A percentile compares a stretch with the other conserved stretches of the same genome.
phyloP scores from a whole-genome alignment of 2,329 filamentous ascomycete genomes.

The Sporothrix humicola region DNA sequence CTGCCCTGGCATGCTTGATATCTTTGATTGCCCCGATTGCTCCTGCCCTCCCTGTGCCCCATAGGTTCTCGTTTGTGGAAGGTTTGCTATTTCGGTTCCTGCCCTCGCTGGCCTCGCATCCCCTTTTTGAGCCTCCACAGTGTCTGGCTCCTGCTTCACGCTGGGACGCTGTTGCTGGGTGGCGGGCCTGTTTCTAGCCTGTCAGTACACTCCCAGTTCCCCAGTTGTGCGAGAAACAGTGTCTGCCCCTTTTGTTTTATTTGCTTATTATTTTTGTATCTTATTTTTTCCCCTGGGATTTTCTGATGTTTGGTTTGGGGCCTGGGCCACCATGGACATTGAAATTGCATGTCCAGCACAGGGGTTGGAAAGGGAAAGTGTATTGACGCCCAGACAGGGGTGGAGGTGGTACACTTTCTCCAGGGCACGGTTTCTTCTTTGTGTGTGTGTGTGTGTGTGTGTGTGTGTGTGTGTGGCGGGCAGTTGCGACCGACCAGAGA shows the following conservation, averaged over 20 bases:
- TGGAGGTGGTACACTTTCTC: not conserved
- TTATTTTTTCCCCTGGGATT: not conserved
- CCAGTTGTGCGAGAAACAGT: not conserved
- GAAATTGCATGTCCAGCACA: conserved; percentile 30
- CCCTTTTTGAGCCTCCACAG: conserved; percentile 33
- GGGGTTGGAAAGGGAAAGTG: conserved; percentile 16
- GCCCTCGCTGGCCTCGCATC: conserved; percentile 19
- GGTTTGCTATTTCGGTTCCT: conserved; percentile 7
- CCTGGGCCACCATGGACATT: conserved; percentile 12
- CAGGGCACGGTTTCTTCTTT: not conserved
- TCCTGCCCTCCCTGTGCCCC: conserved; percentile 16
- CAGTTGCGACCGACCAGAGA: not conserved
- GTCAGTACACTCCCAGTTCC: not conserved
- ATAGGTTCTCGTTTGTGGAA: conserved; percentile 15
- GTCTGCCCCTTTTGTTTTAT: conserved; percentile 23
- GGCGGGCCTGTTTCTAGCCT: not conserved
- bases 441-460: not conserved
- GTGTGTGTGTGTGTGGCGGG: not conserved
- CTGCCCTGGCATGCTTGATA: not conserved
- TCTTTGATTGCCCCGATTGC: not conserved
- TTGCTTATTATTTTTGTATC: not conserved
- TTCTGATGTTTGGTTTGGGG: conserved; percentile 7
- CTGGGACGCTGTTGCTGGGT: conserved; percentile 32
- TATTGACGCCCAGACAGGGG: conserved; percentile 26
- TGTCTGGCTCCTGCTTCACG: conserved; percentile 16